Evolutionary conservation across 2,329 filamentous ascomycete genomes (phyloP), one percentile per base, ranked within the genome.

Genomic region (Hirsutella minnesotensis): DNA sequence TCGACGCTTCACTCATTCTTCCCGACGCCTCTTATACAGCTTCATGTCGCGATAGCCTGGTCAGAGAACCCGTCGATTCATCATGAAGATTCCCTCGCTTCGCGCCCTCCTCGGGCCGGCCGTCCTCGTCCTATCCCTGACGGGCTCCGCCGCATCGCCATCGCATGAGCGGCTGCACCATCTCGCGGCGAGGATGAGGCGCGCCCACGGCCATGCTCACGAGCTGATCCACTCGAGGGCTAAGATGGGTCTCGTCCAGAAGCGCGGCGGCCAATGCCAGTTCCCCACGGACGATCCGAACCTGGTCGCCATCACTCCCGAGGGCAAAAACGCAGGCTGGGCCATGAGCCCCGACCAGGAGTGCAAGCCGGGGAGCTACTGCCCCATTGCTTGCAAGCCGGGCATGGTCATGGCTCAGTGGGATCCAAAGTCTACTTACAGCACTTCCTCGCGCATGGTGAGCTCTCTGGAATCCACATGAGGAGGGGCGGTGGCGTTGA

Each of bases 381-480:
- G 85, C 56, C 85, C 85, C 2, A 81, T 84, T 58, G 84, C 85
- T 42, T 89, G 85, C 59, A 81, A 80, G 46, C 60, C 83, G 0
- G 84, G 84, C 46, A 75, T 86, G 66, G 76, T 89, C 22, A 85
- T 83, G 70, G 76, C 79, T 48, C 85, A 90, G 60, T 89, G 85
- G 85, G 77, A 87, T 55, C 79, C 81, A 0, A 61, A 70, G 45
- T 83, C 83, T 4, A 78, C 69, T 5, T 89, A 87, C 56, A 65
- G 61, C 30, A 86, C 81, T 58, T 81, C 83, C 2, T 61, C 72
- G 47, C 88, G 83, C 3, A 87, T 85, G 78, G 81, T 85, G 64
- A 55, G 77, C 66, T 43, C 30, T 16, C 9, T n/a, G 19, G 7
- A 7, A 15, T 27, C 30, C n/a, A 13, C 16, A 15, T 24, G 19